Conservation (phyloP, 257 asterid species). For the Apocynum venetum region DNA sequence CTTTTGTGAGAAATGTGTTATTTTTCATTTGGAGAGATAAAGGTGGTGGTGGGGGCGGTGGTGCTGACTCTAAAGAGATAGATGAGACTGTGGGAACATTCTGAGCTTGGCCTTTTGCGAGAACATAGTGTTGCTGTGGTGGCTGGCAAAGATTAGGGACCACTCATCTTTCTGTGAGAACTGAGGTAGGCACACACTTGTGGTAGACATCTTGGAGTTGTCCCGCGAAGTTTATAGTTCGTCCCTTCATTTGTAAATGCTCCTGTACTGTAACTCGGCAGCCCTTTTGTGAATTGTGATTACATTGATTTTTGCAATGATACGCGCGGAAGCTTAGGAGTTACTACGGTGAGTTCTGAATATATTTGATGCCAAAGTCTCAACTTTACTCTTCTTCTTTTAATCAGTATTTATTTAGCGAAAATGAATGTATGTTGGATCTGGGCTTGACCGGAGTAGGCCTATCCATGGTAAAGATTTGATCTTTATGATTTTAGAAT, state of each 20-base stretch:
- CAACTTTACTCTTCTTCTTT: slow-evolving; percentile 5
- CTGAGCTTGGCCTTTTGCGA: slow-evolving; percentile 63
- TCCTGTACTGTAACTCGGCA: slow-evolving; percentile 12
- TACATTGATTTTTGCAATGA: slow-evolving; percentile 22
- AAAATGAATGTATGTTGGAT: slow-evolving; percentile 11
- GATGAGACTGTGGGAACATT: slow-evolving; percentile 47
- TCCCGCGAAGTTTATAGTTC: slow-evolving; percentile 16
- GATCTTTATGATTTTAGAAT: slow-evolving; percentile 16
- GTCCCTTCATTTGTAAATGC: slow-evolving; percentile 25
- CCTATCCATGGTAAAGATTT: slow-evolving; percentile 16
- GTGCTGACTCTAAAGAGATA: slow-evolving; percentile 56
- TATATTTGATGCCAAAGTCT: slow-evolving; percentile 13
- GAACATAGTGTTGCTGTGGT: slow-evolving; percentile 69
- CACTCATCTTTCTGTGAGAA: slow-evolving; percentile 45
- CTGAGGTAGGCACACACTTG: slow-evolving; percentile 12
- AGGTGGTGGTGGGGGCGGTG: slow-evolving; percentile 58
- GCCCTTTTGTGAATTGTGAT: slow-evolving; percentile 19
- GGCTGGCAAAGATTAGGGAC: slow-evolving; percentile 68
- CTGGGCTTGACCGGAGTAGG: slow-evolving; percentile 14
- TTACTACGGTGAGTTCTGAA: slow-evolving; percentile 29
- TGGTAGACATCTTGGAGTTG: slow-evolving; percentile 32
- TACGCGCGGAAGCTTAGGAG: slow-evolving; percentile 15
- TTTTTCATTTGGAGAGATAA: slow-evolving; percentile 26
- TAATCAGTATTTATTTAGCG: slow-evolving; percentile 6
- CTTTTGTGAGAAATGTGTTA: slow-evolving; percentile 16